Conservation (phyloP, 2,329 filamentous ascomycete genomes). For the Nothophaeocryptopus gaeumannii region DNA sequence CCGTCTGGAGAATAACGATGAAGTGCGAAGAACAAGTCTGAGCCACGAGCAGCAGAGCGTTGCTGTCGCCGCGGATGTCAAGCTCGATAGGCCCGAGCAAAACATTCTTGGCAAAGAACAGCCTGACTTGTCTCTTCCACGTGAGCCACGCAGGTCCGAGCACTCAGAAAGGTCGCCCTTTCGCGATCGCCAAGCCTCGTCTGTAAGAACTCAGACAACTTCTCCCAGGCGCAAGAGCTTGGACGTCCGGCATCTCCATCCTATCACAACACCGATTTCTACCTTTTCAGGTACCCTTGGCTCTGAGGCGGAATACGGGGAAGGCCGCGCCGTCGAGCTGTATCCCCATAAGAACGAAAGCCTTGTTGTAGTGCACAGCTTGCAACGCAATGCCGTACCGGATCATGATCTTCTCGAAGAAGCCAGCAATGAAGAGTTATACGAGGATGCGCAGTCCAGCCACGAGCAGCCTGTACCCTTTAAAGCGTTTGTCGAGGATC, state of each 20-base stretch:
- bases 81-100: slow-evolving; percentile 9
- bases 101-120: slow-evolving; percentile 5
- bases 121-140: neutral
- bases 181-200: slow-evolving; percentile 17
- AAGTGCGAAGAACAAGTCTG: slow-evolving; percentile 21
- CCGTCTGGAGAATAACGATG: slow-evolving; percentile 19
- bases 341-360: slow-evolving; percentile 64
- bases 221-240: slow-evolving; percentile 26
- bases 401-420: slow-evolving; percentile 5
- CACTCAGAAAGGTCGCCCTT: slow-evolving; percentile 2
- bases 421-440: neutral
- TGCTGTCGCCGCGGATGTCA: slow-evolving; percentile 2
- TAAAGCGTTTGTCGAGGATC: slow-evolving; percentile 19
- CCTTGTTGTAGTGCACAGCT: slow-evolving; percentile 61
- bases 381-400: slow-evolving; percentile 3
- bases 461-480: slow-evolving; percentile 10
- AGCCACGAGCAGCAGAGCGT: slow-evolving; percentile 13
- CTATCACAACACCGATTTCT: slow-evolving; percentile 27
- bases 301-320: slow-evolving; percentile 52
- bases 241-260: slow-evolving; percentile 24
- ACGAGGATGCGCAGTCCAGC: slow-evolving; percentile 8
- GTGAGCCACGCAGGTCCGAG: neutral
- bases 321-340: slow-evolving; percentile 60
- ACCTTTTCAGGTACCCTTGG: slow-evolving; percentile 29
- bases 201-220: slow-evolving; percentile 9